These are phyloP conservation scores for Penicillium sp. DNA, from an alignment of 2,329 filamentous ascomycete species.

Conservation along the genomic window DNA sequence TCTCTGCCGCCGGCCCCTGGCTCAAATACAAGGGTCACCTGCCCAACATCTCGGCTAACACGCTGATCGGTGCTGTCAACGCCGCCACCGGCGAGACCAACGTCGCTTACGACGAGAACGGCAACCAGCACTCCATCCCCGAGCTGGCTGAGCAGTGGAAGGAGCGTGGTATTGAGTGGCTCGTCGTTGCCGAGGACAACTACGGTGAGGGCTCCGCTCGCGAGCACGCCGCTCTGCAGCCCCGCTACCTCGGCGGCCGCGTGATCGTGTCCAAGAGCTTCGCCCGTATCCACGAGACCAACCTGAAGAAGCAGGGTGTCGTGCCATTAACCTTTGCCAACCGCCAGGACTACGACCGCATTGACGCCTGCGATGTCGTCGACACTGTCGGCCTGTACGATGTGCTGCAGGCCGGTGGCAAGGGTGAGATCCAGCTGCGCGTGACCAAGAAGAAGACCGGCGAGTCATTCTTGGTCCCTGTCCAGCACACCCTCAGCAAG, in stretches of 20 bases:
- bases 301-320: conserved; percentile 95
- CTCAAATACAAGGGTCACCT: conserved; percentile 99
- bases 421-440: conserved; percentile 72
- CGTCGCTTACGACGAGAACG: conserved; percentile 83
- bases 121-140: conserved; percentile 55
- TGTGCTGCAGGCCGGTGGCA: conserved; percentile 74
- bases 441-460: conserved; percentile 65
- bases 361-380: conserved; percentile 81
- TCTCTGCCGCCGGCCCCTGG: conserved; percentile 91
- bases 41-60: conserved; percentile 96
- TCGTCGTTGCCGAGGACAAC: conserved; percentile 97
- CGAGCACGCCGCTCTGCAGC: conserved; percentile 88
- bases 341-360: conserved; percentile 63
- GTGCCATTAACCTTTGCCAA: conserved; percentile 89
- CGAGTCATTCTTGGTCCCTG: conserved; percentile 68
- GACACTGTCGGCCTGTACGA: conserved; percentile 80
- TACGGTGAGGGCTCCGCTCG: conserved; percentile 89
- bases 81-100: conserved; percentile 92
- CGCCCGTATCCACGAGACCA: conserved; percentile 91
- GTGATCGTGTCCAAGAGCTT: conserved; percentile 80
- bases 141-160: conserved; percentile 83
- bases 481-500: conserved; percentile 83
- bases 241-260: conserved; percentile 82
- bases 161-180: conserved; percentile 72
- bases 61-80: conserved; percentile 91